A percentile compares a stretch with the other conserved stretches of the same genome.
These are phyloP conservation scores for Cercophora newfieldiana DNA, from an alignment of 495 filamentous ascomycete genomes.

Conservation along the genomic window DNA sequence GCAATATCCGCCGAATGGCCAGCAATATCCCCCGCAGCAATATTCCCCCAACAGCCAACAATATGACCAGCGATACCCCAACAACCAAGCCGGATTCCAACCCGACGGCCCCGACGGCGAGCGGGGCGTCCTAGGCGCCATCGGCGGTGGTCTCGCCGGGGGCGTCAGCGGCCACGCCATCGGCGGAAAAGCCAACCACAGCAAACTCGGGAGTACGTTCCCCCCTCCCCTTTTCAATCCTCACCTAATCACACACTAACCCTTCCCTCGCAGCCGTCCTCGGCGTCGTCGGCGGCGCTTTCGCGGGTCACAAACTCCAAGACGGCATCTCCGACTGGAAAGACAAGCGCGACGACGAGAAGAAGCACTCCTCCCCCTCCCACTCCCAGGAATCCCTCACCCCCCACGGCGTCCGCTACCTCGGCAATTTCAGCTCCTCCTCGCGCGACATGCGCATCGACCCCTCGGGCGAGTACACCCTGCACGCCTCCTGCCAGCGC, in stretches of 20 bases:
- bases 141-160: constrained; percentile 37
- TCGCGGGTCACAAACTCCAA: constrained; percentile 41
- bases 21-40: constrained; percentile 14
- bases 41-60: constrained; percentile 2
- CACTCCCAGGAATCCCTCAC: constrained; percentile 11
- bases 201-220: constrained; percentile 25
- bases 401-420: constrained; percentile 20
- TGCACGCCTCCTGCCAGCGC: constrained; percentile 34
- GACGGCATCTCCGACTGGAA: constrained; percentile 40
- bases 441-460: constrained; percentile 37
- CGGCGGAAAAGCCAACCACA: constrained; percentile 36
- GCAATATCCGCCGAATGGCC: constrained; percentile 7
- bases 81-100: constrained; percentile 18
- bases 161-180: constrained; percentile 38
- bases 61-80: constrained; percentile 16
- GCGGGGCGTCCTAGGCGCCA: constrained; percentile 37
- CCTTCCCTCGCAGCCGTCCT: constrained; percentile 27
- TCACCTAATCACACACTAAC: background rate
- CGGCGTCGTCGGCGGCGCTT: constrained; percentile 37
- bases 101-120: constrained; percentile 32
- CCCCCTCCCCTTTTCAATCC: background rate
- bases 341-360: constrained; percentile 39
- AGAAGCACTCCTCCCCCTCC: constrained; percentile 21
- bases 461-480: constrained; percentile 32
- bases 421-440: constrained; percentile 36